Evolutionary conservation across 2,329 filamentous ascomycete species (phyloP).

Genomic region (Colletotrichum coccodes): DNA sequence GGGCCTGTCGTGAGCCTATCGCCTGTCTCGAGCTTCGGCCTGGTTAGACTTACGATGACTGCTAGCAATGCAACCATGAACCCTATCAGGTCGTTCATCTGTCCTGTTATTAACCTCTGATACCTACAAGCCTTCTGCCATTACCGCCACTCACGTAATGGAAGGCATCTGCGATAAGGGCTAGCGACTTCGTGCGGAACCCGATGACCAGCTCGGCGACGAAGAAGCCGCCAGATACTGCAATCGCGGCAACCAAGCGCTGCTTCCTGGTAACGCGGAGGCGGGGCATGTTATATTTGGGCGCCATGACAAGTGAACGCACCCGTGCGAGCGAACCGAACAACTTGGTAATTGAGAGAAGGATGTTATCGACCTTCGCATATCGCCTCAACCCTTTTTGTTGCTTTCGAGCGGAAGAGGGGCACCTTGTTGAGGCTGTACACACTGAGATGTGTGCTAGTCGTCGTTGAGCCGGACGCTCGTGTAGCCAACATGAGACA

Average conservation of each 20-base stretch:
- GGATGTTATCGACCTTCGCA: background rate
- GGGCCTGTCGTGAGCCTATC: background rate
- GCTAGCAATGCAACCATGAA: slow-evolving; percentile 75
- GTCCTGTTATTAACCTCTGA: background rate
- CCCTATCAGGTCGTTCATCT: slow-evolving; percentile 78
- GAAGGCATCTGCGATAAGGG: slow-evolving; percentile 81
- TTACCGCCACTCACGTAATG: slow-evolving; percentile 69
- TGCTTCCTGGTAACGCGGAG: slow-evolving; percentile 50
- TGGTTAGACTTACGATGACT: slow-evolving; percentile 60
- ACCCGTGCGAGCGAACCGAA: background rate
- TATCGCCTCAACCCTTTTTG: background rate
- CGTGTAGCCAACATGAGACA: background rate
- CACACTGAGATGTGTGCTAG: background rate
- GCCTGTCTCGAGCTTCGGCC: background rate
- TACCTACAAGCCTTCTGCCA: background rate
- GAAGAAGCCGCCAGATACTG: slow-evolving; percentile 62
- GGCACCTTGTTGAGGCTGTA: background rate
- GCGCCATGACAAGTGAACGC: background rate
- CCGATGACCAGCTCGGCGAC: slow-evolving; percentile 68
- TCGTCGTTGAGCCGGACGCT: background rate
- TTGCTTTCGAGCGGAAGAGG: background rate
- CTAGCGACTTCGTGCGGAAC: slow-evolving; percentile 77
- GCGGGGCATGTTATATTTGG: slow-evolving; percentile 25
- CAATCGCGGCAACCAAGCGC: slow-evolving; percentile 58
- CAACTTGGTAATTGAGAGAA: background rate